Evolutionary conservation across 2,329 filamentous ascomycete species (phyloP), one percentile per base, ranked within the genome.

Genomic region (Ophiobolus disseminans): DNA sequence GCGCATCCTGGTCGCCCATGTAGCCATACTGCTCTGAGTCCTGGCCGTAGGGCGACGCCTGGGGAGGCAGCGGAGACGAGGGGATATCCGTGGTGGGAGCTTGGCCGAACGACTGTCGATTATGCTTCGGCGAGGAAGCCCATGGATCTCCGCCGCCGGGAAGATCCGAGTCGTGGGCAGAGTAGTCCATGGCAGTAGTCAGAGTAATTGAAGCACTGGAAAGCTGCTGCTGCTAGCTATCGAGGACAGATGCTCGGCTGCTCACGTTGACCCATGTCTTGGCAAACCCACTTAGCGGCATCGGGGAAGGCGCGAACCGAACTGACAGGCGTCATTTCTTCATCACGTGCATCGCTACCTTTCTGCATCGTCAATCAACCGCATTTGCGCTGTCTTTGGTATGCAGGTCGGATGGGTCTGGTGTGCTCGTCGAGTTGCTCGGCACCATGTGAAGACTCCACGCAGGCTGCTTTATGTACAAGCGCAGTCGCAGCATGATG

Each of bases 181-280:
- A 85, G 70, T 89, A 89, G 69, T 89, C 86, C 86, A 89, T 89
- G 36, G 58, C 57, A 53, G 48, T 45, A 54, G 53, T 37, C 55
- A 47, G 48, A 39, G 55, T 42, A 63, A 65, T 62, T 63, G 65
- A 37, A 50, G 57, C 48, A 40, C 38, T 48, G 50, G 53, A 55
- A 35, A 48, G 57, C 47, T 57, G 49, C 56, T 57, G 49, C 56
- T 34, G 55, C 48, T 45, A 53, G 50, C 55, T 57, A 53, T 53
- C 45, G 48, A 59, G 45, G 32, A 50, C 48, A 51, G 55, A 50
- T 40, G 50, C 40, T 38, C 42, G 55, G 57, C 58, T 66, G 62
- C 50, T 51, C 42, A 57, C 56, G 52, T 56, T 49, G 52, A 40
- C 49, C 47, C 42, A 36, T 50, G 53, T 43, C 53, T 58, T 55